Evolutionary conservation across 257 asterid species (phyloP).

Genomic region (Anisodus tanguticus): DNA sequence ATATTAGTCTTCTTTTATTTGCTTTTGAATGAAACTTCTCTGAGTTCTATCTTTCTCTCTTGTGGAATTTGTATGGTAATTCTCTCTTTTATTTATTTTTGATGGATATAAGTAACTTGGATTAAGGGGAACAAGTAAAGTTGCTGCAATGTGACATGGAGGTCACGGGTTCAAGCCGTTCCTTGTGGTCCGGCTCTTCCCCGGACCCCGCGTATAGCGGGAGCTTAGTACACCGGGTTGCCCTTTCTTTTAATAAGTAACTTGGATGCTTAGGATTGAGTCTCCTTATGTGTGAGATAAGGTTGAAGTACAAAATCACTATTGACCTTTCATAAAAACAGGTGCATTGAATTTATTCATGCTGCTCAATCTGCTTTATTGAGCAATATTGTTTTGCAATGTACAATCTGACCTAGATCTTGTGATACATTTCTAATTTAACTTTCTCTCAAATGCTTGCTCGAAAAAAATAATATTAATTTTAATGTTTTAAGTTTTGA

Average conservation of each 20-base stretch:
- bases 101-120: not conserved
- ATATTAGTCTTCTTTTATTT: not conserved
- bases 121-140: not conserved
- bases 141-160: too few species aligned
- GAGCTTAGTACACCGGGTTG: too few species aligned
- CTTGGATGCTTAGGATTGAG: not conserved
- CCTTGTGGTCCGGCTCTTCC: too few species aligned
- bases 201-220: too few species aligned
- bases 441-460: not conserved
- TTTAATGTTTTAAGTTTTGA: not conserved
- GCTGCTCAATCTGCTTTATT: not conserved
- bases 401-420: not conserved
- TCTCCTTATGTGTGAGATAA: not conserved
- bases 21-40: not conserved
- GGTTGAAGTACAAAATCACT: conserved; percentile 7
- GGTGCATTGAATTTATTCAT: conserved; percentile 21
- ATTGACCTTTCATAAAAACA: not conserved
- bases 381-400: conserved; percentile 16
- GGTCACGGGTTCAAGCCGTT: too few species aligned
- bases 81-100: not conserved
- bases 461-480: not conserved
- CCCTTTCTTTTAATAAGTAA: not conserved
- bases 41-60: not conserved
- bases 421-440: not conserved
- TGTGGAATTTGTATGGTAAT: not conserved